phyloP scores from a whole-genome alignment of 1,284 basidiomycete species.

The Sanghuangporus baumii region DNA sequence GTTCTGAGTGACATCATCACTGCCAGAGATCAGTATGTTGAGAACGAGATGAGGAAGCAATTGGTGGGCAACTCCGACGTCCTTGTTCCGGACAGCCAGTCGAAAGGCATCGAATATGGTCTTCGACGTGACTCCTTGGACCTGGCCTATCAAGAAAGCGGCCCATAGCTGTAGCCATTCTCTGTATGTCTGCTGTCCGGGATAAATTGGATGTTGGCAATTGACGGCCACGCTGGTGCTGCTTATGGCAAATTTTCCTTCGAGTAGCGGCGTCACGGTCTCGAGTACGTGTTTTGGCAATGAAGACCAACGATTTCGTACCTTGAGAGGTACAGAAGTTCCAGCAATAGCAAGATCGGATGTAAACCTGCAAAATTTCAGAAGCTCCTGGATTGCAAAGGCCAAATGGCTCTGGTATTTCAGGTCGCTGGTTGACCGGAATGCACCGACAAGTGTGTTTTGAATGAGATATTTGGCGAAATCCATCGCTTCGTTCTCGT shows the following conservation, averaged over 20 bases:
- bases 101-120: constrained; percentile 80
- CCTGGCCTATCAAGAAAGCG: constrained; percentile 72
- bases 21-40: constrained; percentile 78
- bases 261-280: constrained; percentile 84
- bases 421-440: constrained; percentile 91
- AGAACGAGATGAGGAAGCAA: constrained; percentile 91
- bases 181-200: constrained; percentile 72
- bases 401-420: constrained; percentile 88
- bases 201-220: constrained; percentile 73
- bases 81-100: constrained; percentile 78
- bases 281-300: constrained; percentile 85
- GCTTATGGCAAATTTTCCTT: constrained; percentile 58
- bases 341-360: constrained; percentile 56
- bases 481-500: constrained; percentile 70
- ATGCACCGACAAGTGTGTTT: constrained; percentile 87
- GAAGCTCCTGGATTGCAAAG: constrained; percentile 89
- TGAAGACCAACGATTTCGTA: constrained; percentile 70
- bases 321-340: constrained; percentile 50
- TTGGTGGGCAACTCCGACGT: constrained; percentile 87
- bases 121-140: constrained; percentile 50
- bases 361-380: constrained; percentile 86
- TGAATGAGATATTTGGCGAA: constrained; percentile 87
- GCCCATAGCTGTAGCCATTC: constrained; percentile 97
- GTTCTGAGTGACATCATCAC: constrained; percentile 51
- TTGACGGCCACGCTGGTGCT: constrained; percentile 30